phyloP scores from a whole-genome alignment of 257 asterid genomes.

The Solanum sejunctum region DNA sequence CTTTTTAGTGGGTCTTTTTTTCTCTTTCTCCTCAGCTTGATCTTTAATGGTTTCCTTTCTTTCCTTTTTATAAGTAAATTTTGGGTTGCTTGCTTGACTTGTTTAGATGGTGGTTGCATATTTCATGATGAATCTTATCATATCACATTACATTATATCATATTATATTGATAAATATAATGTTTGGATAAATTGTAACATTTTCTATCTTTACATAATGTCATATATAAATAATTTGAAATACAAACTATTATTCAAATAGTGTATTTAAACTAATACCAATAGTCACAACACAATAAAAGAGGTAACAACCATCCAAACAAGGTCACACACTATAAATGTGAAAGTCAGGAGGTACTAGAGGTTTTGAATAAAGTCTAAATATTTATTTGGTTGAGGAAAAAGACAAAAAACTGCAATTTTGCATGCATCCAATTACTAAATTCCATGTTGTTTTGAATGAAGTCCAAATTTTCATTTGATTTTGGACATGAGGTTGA shows the following conservation, averaged over 20 bases:
- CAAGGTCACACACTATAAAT: too few species aligned
- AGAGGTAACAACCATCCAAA: too few species aligned
- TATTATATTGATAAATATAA: too few species aligned
- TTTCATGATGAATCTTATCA: neutral
- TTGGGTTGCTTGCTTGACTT: too few species aligned
- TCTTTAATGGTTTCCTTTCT: neutral
- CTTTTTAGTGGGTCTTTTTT: neutral
- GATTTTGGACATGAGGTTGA: too few species aligned
- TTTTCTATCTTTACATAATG: too few species aligned
- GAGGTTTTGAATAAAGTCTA: neutral
- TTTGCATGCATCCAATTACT: constrained; percentile 11
- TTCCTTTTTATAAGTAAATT: neutral
- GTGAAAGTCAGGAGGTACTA: neutral
- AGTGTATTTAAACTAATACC: too few species aligned
- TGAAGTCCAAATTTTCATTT: neutral
- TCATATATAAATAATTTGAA: too few species aligned
- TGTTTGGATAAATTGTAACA: too few species aligned
- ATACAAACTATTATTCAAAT: too few species aligned
- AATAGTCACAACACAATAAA: too few species aligned
- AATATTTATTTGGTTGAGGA: constrained; percentile 40
- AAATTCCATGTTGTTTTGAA: neutral
- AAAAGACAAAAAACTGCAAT: constrained; percentile 27
- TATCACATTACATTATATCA: neutral
- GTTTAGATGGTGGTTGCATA: neutral
- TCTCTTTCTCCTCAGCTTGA: neutral